A percentile compares a stretch with the other conserved stretches of the same genome.
Conservation (phyloP, 2,329 filamentous ascomycete genomes). For the Dendrostoma leiphaemia region DNA sequence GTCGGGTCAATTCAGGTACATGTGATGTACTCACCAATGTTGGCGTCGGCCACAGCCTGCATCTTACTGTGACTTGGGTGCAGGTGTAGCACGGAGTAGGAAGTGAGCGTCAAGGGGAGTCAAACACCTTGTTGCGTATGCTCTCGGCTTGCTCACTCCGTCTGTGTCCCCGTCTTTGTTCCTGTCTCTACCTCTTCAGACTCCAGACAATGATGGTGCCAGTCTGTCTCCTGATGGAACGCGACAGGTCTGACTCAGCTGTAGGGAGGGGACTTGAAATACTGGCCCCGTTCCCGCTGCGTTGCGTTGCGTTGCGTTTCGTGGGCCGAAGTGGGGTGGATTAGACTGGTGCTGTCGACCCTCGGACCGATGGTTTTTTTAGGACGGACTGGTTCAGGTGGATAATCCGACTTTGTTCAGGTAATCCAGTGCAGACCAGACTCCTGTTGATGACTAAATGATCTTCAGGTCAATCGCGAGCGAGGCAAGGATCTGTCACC, state of each 20-base stretch:
- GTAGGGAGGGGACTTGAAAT: not conserved
- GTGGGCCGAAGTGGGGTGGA: too few relatives aligned
- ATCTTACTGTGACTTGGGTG: slow-evolving; percentile 14
- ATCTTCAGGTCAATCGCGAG: not conserved
- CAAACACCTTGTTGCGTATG: not conserved
- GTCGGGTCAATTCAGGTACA: not conserved
- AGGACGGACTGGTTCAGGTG: not conserved
- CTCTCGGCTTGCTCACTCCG: too few relatives aligned
- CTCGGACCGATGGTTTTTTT: not conserved
- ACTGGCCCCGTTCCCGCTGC: not conserved
- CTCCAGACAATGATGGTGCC: too few relatives aligned
- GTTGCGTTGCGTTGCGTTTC: too few relatives aligned
- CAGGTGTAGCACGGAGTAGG: not conserved
- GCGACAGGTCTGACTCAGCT: slow-evolving; percentile 17
- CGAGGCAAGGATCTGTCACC: not conserved
- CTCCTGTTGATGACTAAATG: slow-evolving; percentile 13
- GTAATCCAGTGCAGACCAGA: not conserved
- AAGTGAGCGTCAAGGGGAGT: not conserved
- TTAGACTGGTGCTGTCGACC: not conserved
- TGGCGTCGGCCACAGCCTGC: slow-evolving; percentile 18
- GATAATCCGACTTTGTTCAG: not conserved
- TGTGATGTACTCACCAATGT: slow-evolving; percentile 15
- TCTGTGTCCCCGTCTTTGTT: too few relatives aligned
- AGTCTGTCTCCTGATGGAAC: slow-evolving; percentile 4
- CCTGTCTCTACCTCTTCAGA: too few relatives aligned